Conservation (phyloP, 2,329 filamentous ascomycete genomes). For the Aureobasidium musti region DNA sequence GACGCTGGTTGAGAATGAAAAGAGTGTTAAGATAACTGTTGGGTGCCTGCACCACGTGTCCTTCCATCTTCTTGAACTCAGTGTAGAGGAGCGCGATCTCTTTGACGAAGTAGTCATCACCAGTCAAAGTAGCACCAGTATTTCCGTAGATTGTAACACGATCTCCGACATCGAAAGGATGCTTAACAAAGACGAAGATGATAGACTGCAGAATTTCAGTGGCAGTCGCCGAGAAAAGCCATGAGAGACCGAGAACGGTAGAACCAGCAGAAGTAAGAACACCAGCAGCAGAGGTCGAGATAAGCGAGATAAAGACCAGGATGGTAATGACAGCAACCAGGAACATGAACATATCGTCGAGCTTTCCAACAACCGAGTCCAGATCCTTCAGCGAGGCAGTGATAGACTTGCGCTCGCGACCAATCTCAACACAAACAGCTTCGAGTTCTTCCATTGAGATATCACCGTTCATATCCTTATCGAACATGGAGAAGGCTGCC, state of each 20-base stretch:
- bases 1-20: conserved; percentile 92
- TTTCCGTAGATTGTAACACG: conserved; percentile 90
- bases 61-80: conserved; percentile 98
- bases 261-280: conserved; percentile 89
- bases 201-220: conserved; percentile 93
- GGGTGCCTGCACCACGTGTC: conserved; percentile 91
- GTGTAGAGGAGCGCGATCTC: conserved; percentile 92
- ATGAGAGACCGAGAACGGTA: conserved; percentile 82
- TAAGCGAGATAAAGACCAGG: conserved; percentile 83
- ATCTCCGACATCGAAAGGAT: conserved; percentile 95
- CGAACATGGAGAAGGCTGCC: conserved; percentile 86
- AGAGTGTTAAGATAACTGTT: conserved; percentile 91
- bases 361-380: conserved; percentile 87
- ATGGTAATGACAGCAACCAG: conserved; percentile 78
- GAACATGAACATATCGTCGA: conserved; percentile 86
- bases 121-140: conserved; percentile 72
- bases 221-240: conserved; percentile 89
- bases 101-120: conserved; percentile 95
- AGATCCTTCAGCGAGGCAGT: conserved; percentile 92
- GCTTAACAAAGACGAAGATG: conserved; percentile 95
- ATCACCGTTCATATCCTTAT: conserved; percentile 95
- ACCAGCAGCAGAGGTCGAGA: conserved; percentile 86
- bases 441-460: conserved; percentile 95
- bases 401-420: conserved; percentile 91
- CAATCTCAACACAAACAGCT: conserved; percentile 89